Conservation (phyloP, 331 rosid species). For the Phaseolus coccineus region DNA sequence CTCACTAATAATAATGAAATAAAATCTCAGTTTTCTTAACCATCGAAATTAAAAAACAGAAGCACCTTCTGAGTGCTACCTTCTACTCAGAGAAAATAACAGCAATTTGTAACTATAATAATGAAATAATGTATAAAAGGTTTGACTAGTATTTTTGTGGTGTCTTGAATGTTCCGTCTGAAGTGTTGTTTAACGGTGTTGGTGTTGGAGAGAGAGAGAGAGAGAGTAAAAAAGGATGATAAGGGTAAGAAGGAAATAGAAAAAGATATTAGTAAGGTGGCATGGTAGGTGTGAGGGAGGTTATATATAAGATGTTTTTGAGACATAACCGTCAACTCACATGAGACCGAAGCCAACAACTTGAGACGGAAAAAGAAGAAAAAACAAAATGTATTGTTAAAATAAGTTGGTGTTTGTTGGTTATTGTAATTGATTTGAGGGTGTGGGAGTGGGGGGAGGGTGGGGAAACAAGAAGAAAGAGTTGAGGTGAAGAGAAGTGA, state of each 20-base stretch:
- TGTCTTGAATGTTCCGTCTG: no score
- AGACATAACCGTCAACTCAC: constrained; percentile 65
- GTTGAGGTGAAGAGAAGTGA: constrained; percentile 36
- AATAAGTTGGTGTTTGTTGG: no score
- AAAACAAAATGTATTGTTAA: background rate
- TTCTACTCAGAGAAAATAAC: background rate
- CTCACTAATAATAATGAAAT: background rate
- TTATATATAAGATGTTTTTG: background rate
- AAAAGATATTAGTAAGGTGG: no score
- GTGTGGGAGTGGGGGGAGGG: background rate
- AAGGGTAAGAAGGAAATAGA: no score
- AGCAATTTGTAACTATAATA: no score
- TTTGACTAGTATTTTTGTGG: no score
- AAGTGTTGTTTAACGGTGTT: no score
- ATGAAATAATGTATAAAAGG: no score
- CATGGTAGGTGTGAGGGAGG: no score
- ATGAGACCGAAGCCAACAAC: constrained; percentile 45
- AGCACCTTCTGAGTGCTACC: background rate
- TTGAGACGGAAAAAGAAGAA: constrained; percentile 40
- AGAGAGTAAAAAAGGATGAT: no score
- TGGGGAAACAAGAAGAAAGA: background rate
- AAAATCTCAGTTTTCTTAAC: background rate
- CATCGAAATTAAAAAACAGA: background rate
- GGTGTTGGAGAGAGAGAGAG: no score
- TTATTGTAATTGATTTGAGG: no score